Evolutionary conservation across 768 basidiomycete genomes (phyloP).

Genomic region (Xerocomus spinulosus): DNA sequence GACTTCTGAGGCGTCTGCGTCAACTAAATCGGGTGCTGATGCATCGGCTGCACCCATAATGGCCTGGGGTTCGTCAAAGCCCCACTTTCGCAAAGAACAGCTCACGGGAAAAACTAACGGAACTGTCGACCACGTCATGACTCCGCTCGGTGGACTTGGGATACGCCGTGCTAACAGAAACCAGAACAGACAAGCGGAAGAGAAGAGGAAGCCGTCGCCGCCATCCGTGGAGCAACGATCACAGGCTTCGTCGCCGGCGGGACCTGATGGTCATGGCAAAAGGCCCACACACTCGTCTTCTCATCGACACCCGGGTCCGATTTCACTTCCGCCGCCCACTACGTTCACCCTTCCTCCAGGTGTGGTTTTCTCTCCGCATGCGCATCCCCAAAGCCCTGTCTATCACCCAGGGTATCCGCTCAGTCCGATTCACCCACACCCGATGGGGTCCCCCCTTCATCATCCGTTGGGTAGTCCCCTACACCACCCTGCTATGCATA

Average conservation of each 20-base stretch:
- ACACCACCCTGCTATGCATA: constrained; percentile 30
- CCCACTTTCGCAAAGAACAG: constrained; percentile 11
- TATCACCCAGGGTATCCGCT: constrained; percentile 36
- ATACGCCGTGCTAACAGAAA: constrained; percentile 27
- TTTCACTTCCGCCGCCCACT: constrained; percentile 60
- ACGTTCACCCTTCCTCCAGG: constrained; percentile 40
- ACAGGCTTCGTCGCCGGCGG: constrained; percentile 7
- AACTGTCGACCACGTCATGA: constrained; percentile 12
- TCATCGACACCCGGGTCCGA: constrained; percentile 65
- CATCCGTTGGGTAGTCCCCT: constrained; percentile 32
- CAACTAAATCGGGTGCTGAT: constrained; percentile 12
- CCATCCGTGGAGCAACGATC: constrained; percentile 17
- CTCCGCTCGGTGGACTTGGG: constrained; percentile 26
- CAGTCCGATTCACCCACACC: constrained; percentile 24
- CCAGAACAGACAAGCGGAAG: constrained; percentile 21
- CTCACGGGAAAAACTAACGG: constrained; percentile 16
- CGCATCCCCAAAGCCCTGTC: constrained; percentile 36
- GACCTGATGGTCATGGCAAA: constrained; percentile 13
- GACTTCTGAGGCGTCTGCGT: constrained; percentile 2
- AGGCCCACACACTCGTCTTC: constrained; percentile 25
- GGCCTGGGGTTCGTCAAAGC: constrained; percentile 15
- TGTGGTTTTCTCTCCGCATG: constrained; percentile 31
- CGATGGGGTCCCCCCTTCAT: constrained; percentile 37
- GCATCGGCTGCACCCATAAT: constrained; percentile 8
- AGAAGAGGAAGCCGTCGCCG: constrained; percentile 15